phyloP scores from a whole-genome alignment of 2,329 filamentous ascomycete genomes.

The Penicillium nordicum region DNA sequence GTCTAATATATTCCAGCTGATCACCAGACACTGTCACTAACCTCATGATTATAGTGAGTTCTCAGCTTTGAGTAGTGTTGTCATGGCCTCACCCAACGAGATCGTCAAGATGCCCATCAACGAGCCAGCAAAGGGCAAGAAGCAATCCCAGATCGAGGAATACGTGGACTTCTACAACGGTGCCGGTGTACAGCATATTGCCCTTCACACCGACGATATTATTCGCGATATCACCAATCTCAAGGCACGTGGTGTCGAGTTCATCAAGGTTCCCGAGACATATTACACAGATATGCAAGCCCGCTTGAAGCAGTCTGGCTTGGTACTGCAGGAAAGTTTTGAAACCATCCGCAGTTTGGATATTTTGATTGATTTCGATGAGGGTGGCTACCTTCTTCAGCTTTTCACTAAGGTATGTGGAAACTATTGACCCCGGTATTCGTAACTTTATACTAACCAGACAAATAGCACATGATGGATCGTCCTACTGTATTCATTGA shows the following conservation, averaged over 20 bases:
- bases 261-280: constrained; percentile 81
- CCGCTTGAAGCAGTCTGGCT: constrained; percentile 62
- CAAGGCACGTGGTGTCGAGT: constrained; percentile 83
- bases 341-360: constrained; percentile 72
- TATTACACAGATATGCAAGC: constrained; percentile 78
- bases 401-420: constrained; percentile 64
- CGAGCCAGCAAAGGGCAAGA: constrained; percentile 85
- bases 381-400: constrained; percentile 76
- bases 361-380: constrained; percentile 93
- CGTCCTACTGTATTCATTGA: constrained; percentile 93
- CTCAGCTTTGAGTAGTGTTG: constrained; percentile 80
- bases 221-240: constrained; percentile 72
- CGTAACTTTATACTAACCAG: neutral
- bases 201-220: constrained; percentile 77
- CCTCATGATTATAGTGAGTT: constrained; percentile 56
- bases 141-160: constrained; percentile 92
- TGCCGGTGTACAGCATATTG: constrained; percentile 89
- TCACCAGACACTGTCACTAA: neutral
- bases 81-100: constrained; percentile 83
- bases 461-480: constrained; percentile 71
- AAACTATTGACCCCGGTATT: neutral
- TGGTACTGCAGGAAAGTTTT: constrained; percentile 72
- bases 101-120: constrained; percentile 98
- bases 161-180: constrained; percentile 87
- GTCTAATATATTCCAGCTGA: too few relatives aligned